Base-by-base conservation (phyloP, 2,329 filamentous ascomycete species). In the Chaetomiaceae sp. region DNA sequence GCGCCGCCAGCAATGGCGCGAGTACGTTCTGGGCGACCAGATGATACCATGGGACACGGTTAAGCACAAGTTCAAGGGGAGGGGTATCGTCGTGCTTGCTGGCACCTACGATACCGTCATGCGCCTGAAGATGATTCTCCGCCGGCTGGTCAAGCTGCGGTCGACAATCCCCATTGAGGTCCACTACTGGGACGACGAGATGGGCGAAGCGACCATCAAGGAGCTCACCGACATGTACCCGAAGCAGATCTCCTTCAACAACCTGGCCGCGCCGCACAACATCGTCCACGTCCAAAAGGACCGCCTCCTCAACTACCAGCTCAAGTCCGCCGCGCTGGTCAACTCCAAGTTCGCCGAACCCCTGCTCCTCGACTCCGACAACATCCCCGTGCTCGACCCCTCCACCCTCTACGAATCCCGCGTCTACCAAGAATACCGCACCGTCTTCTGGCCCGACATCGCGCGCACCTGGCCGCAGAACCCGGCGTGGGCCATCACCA, bases 401-500 rank as follows among this genome's bases (percentile, higher is more conserved):
- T 15, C 37, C 15, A 29, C 14, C n/a, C 43, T 46, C 10, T 46
- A 22, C 37, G 43, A 46, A 7, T 46, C 43, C 14, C 29, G 7
- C 43, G 22, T 36, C 22, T 46, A 46, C 43, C 15, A 32, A 14
- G 37, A 40, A n/a, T 46, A 40, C 43, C 30, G 18, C 30, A 46
- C 43, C 37, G 36, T 46, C 18, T 46, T 46, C 43, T 46, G 43
- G 43, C 43, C 43, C 32, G 43, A 46, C 43, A 46, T 46, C 22
- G 43, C 43, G 10, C 43, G 43, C 29, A 35, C 37, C 15, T 30
- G 43, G 30, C 43, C 43, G 36, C 43, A 40, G 24, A 40, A 46
- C 43, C 43, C 43, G 12, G 43, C 43, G 6, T 46, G 43, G 43
- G 37, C 43, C 30, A 36, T 40, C 37, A 40, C 38, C 43, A 46